These are phyloP conservation scores for Podila horticola DNA, from an alignment of 192 early-diverging fungal species.

Conservation along the genomic window DNA sequence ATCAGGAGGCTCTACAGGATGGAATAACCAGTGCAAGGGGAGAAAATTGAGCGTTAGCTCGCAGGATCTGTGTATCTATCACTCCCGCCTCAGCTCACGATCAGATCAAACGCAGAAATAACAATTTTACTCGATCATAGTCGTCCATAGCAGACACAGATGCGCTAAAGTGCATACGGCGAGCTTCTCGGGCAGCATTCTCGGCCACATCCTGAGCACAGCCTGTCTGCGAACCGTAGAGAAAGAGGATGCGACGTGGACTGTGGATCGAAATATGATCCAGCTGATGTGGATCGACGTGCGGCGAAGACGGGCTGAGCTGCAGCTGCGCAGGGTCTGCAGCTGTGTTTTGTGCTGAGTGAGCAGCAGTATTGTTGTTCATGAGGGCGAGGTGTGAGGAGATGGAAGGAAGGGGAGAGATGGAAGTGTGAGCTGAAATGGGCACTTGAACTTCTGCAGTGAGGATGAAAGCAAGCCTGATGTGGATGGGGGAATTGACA, in stretches of 20 bases:
- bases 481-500: too few relatives aligned
- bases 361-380: too few relatives aligned
- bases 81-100: neutral
- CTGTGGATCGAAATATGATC: conserved; percentile 45
- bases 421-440: too few relatives aligned
- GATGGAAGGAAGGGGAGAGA: too few relatives aligned
- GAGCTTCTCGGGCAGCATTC: conserved; percentile 80
- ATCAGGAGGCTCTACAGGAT: conserved; percentile 61
- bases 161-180: conserved; percentile 76
- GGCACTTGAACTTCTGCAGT: too few relatives aligned
- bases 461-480: too few relatives aligned
- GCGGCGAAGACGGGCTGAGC: neutral
- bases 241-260: conserved; percentile 68
- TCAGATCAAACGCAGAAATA: conserved; percentile 1
- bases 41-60: neutral
- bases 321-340: too few relatives aligned
- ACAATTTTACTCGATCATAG: conserved; percentile 65
- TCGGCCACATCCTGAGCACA: conserved; percentile 92
- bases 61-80: neutral
- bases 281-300: conserved; percentile 6
- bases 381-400: too few relatives aligned
- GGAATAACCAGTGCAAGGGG: conserved; percentile 4
- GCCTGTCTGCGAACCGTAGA: conserved; percentile 95
- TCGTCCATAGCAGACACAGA: conserved; percentile 81
- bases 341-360: too few relatives aligned